Evolutionary conservation across 78 protist genomes (phyloP), one percentile per base, ranked within the genome.

Genomic region (Isochrysis galbana): DNA sequence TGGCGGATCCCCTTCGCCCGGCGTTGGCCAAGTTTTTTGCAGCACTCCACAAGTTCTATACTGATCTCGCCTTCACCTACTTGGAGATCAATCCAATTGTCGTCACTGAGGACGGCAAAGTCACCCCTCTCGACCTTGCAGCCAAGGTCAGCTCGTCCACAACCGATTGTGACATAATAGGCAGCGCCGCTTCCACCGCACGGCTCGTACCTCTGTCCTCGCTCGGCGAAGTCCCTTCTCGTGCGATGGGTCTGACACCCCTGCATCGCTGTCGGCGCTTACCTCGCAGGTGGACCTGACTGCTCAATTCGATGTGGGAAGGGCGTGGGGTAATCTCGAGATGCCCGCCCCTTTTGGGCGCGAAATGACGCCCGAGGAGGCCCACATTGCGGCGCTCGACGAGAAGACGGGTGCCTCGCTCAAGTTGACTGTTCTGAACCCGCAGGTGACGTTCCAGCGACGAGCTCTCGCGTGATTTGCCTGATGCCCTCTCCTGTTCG

Each of bases 311-410:
- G 92, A 92, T 86, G 5, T 38, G 78, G 84, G 83, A 19, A 48
- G 93, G 92, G 46, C 87, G 95, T 90, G 92, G 92, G 86, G 92
- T 5, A 45, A 67, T 19, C 46, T 96, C 45, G 95, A 94, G 77
- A 96, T 96, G 93, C 98, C 98, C 36, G 95, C 93, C 39, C 97
- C 97, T 38, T 97, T 96, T 69, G 98, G 98, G 34, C 90, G 95
- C 67, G 48, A 10, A 1, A 19, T 70, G 36, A 87, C 46, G 41
- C 94, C 93, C 38, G 98, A 97, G 80, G 98, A 97, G 94, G 91
- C 91, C 5, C 95, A 55, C 84, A 87, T 97, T 45, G 94, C 92
- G 86, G 95, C 93, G 34, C 94, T 97, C 26, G 51, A 82, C 88
- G 67, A 69, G 78, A 69, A 69, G 78, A 69, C 78, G 5, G 78